Evolutionary conservation across 2,329 filamentous ascomycete species (phyloP), one percentile per base, ranked within the genome.

Genomic region (Colletotrichum destructivum): DNA sequence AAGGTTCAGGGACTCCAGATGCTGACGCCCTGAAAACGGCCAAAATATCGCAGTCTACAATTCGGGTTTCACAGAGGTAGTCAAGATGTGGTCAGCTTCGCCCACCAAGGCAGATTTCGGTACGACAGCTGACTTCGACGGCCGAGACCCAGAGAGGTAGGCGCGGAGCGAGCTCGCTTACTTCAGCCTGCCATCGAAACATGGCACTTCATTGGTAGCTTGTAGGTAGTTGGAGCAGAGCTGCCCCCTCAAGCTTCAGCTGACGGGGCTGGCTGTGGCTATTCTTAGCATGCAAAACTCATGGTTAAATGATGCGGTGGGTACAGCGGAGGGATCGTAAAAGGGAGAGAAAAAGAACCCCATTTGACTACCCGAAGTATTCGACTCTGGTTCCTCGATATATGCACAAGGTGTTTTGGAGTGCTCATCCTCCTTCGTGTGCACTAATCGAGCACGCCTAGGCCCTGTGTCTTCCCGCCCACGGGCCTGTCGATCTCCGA

Each of bases 201-300:
- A 16, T 47, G 52, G 16, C 44, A 23, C n/a, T 38, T 57, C 18
- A 60, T 66, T 66, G 54, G 66, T 49, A 35, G 38, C 9, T 15
- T n/a, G 54, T 54, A 59, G 54, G 66, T 49, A 35, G 38, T 11
- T 15, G 16, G 46, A 16, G 35, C n/a, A 46, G 26, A 54, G 49
- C 59, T 31, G 35, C 35, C 38, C 38, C 35, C 60, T 26, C 35
- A 38, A 38, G 35, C 35, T 38, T 38, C 38, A 47, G 46, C 38
- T 60, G 57, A 31, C 46, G 65, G 57, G 13, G 12, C 21, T 42
- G 47, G 49, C 26, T 42, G 52, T 59, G 38, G 61, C 49, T 63
- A 55, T 63, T 66, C 61, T 40, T 49, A 64, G 61, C 16, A 47
- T 26, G 44, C 12, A n/a, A 18, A 4, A n/a, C 11, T 13, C 3